Evolutionary conservation across 2,329 filamentous ascomycete species (phyloP), one percentile per base, ranked within the genome.

Genomic region (Phaeosphaeriaceae sp.): DNA sequence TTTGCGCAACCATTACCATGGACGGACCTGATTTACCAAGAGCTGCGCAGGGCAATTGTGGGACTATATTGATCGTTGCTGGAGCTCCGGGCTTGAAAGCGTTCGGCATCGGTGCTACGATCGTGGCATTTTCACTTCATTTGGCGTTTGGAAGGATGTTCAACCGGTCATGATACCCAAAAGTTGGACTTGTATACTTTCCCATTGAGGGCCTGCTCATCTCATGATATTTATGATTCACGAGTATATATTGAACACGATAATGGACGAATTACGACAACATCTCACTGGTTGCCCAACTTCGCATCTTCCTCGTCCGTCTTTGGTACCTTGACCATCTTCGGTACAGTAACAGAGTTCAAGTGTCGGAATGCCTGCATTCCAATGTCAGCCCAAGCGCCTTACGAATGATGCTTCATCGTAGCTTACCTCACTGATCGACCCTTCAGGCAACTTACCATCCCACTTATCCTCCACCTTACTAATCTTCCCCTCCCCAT

Each of bases 401-500:
- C 23, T 19, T 19, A n/a, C 23, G 10, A 9, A 46, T 21, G 17
- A 21, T 13, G 5, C 23, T 1, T 66, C 15, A 59, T 62, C 49
- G 57, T 17, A 19, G 6, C 84, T 82, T 65, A 85, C 84, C 77
- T 85, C 83, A 24, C 77, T 75, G 67, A 87, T 81, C 1, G 72
- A 63, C 0, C 80, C 77, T 8, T 86, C 83, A 0, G 84, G 84
- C 61, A 86, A 63, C 55, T 84, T 78, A 1, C 83, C 84, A 74
- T 84, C 71, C 84, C 85, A 87, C 68, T 80, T 81, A 71, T 87
- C 85, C 71, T 86, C 80, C 3, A 87, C 80, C 71, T 82, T 83
- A 1, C 61, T 72, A 54, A 87, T 85, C 75, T 81, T 84, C 0
- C 75, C 78, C 49, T 72, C 65, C 9, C 64, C 70, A 60, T 79